Evolutionary conservation across 306 rosid species (phyloP).

Genomic region (Cucumis hystrix): DNA sequence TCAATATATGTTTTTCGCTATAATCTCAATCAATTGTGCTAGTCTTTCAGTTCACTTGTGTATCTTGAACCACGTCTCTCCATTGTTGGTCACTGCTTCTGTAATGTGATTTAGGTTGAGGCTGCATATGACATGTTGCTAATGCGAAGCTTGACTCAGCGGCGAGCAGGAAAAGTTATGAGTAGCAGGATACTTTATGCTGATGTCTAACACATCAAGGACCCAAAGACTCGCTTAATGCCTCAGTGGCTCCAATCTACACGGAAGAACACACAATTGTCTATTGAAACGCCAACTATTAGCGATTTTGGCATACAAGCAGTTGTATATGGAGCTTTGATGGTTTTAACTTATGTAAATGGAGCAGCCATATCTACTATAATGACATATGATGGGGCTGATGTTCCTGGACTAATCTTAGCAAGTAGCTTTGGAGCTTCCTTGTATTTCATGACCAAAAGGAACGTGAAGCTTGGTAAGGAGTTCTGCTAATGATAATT

Average conservation of each 20-base stretch:
- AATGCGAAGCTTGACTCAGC: slow-evolving; percentile 73
- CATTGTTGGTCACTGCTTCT: neutral
- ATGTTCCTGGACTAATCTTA: slow-evolving; percentile 85
- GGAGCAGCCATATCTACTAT: slow-evolving; percentile 43
- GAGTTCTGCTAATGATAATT: slow-evolving; percentile 6
- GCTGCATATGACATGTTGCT: slow-evolving; percentile 96
- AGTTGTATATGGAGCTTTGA: slow-evolving; percentile 87
- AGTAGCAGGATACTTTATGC: slow-evolving; percentile 16
- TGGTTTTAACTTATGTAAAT: slow-evolving; percentile 60
- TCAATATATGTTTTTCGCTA: neutral
- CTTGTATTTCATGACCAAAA: slow-evolving; percentile 85
- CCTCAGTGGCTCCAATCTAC: slow-evolving; percentile 68
- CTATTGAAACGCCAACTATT: slow-evolving; percentile 60
- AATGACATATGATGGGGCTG: slow-evolving; percentile 44
- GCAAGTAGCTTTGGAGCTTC: slow-evolving; percentile 99
- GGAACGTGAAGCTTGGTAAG: slow-evolving; percentile 77
- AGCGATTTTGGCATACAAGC: slow-evolving; percentile 72
- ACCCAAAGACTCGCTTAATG: slow-evolving; percentile 38
- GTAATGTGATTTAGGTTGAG: slow-evolving; percentile 44
- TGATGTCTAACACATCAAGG: slow-evolving; percentile 15
- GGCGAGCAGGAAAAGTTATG: slow-evolving; percentile 78
- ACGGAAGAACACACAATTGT: slow-evolving; percentile 34
- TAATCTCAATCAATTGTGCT: neutral
- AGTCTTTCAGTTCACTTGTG: neutral
- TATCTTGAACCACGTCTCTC: neutral